Evolutionary conservation across 768 basidiomycete genomes (phyloP), one percentile per base, ranked within the genome.

Genomic region (Sarcodon aspratus): DNA sequence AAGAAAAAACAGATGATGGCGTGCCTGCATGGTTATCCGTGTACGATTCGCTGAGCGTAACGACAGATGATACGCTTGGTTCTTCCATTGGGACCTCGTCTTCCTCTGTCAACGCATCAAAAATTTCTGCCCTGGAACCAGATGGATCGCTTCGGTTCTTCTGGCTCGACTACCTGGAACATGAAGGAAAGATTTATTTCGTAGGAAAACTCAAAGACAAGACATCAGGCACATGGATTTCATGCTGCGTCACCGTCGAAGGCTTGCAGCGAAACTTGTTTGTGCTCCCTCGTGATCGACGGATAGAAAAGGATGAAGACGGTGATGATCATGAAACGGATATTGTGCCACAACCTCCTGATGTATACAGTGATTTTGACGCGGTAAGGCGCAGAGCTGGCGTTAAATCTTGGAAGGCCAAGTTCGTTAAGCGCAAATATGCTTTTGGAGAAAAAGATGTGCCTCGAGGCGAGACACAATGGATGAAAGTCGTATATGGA

Each of bases 91-190:
- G 34, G 12, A 44, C 55, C n/a, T 50, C 54, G 3, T 45, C 48
- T 1, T 47, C 60, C 7, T 51, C 63, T 12, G 63, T 67, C 6
- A 56, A 64, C 1, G 71, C 45, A 59, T 58, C 60, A 60, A 64
- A 71, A 17, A 54, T 80, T 7, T 74, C 75, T 37, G 83, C 82
- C 0, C 72, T 93, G 2, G 90, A 97, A 59, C 67, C 76, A 4
- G 91, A 96, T 54, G 92, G 90, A 1, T 85, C 81, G 3, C 67
- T 98, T 11, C 77, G 76, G 27, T 93, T 99, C 71, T 99, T 84
- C 70, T 99, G 96, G 96, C 71, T 97, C 17, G 96, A 99, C 60
- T 91, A 91, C 58, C 78, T 94, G 33, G 92, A 98, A 61, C 75
- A 78, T 44, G 78, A 85, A 12, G 95, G 93, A 12, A 79, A 76